phyloP scores from a whole-genome alignment of 1,139 yeast genomes.

The Sugiyamaella xylanicola region DNA sequence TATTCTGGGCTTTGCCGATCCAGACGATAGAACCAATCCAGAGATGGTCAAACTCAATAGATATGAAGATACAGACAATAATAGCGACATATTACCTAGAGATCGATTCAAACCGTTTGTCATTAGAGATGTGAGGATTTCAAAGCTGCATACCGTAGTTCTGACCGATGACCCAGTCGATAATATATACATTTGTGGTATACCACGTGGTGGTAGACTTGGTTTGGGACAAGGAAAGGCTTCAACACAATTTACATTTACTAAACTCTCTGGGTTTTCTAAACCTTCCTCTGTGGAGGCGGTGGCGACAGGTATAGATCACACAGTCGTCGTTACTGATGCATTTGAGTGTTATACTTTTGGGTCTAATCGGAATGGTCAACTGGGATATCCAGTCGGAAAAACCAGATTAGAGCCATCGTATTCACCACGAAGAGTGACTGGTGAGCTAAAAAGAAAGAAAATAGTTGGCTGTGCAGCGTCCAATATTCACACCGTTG shows the following conservation, averaged over 20 bases:
- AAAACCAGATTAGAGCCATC: slow-evolving; percentile 24
- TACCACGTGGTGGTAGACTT: slow-evolving; percentile 69
- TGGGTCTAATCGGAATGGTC: slow-evolving; percentile 73
- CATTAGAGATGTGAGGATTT: slow-evolving; percentile 51
- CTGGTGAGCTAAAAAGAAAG: slow-evolving; percentile 50
- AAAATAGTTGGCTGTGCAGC: slow-evolving; percentile 59
- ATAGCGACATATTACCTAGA: slow-evolving; percentile 25
- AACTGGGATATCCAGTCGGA: slow-evolving; percentile 60
- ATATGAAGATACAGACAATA: neutral
- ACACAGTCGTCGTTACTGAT: slow-evolving; percentile 58
- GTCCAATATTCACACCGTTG: slow-evolving; percentile 73
- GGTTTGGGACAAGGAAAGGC: slow-evolving; percentile 50
- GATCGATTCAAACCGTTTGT: slow-evolving; percentile 39
- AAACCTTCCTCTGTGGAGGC: slow-evolving; percentile 42
- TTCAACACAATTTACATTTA: slow-evolving; percentile 42
- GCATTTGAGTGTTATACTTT: slow-evolving; percentile 64
- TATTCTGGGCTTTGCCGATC: slow-evolving; percentile 69
- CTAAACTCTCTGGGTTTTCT: slow-evolving; percentile 44
- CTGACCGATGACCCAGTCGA: slow-evolving; percentile 54
- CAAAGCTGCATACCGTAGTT: slow-evolving; percentile 68
- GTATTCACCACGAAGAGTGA: slow-evolving; percentile 52
- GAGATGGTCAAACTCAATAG: slow-evolving; percentile 38
- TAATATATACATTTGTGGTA: slow-evolving; percentile 62
- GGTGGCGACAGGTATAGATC: slow-evolving; percentile 65
- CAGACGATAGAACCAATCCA: slow-evolving; percentile 54